Conservation (phyloP, 176 grass and related monocot genomes). For the Stipa capillata region DNA sequence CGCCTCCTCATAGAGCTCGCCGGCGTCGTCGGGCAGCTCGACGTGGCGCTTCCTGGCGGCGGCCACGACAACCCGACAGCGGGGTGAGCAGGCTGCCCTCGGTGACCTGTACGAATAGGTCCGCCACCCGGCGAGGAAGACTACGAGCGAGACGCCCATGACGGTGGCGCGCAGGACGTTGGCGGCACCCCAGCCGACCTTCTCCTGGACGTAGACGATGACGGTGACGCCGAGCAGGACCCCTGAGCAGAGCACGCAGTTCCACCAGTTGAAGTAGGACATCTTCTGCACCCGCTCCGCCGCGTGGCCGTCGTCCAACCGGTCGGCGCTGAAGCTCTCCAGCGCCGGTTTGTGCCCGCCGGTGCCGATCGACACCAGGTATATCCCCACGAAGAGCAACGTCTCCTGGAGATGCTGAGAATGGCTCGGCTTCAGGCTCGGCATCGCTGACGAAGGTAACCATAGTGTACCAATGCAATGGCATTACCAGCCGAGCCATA, state of each 20-base stretch:
- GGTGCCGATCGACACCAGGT: too few relatives aligned
- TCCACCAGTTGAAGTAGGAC: constrained; percentile 97
- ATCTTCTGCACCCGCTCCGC: too few relatives aligned
- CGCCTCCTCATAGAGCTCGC: constrained; percentile 45
- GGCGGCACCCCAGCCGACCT: constrained; percentile 49
- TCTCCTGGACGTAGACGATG: too few relatives aligned
- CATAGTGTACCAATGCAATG: too few relatives aligned
- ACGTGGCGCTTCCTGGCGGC: constrained; percentile 43
- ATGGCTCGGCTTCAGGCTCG: constrained; percentile 17
- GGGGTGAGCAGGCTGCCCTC: constrained; percentile 52
- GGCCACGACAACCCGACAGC: constrained; percentile 36
- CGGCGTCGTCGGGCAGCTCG: constrained; percentile 18
- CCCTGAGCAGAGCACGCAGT: constrained; percentile 48
- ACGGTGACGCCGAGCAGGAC: constrained; percentile 51
- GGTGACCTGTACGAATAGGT: constrained; percentile 47
- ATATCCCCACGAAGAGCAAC: constrained; percentile 52
- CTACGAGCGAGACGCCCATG: constrained; percentile 33
- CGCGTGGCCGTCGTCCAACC: constrained; percentile 56
- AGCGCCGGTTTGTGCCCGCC: too few relatives aligned
- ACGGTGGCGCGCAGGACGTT: constrained; percentile 34
- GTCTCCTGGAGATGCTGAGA: constrained; percentile 31
- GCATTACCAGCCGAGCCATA: too few relatives aligned
- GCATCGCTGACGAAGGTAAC: too few relatives aligned
- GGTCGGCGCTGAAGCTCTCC: too few relatives aligned
- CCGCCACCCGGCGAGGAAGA: constrained; percentile 43